Evolutionary conservation across 805 yeast species (phyloP), one percentile per base, ranked within the genome.

Genomic region (Hemisphaericaspora nanyangensis): DNA sequence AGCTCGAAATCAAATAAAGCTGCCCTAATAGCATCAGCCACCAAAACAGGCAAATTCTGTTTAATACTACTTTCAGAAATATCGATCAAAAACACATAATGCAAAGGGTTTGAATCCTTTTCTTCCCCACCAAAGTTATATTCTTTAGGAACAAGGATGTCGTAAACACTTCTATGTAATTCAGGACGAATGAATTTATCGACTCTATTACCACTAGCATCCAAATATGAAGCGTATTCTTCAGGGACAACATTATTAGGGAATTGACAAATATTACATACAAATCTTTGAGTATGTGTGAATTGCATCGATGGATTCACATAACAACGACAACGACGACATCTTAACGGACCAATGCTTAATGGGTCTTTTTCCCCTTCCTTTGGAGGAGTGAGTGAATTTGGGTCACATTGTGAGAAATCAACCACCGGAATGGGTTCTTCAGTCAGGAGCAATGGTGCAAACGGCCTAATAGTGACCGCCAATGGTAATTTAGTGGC

Each of bases 311-410:
- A 76, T 3, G 97, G 95, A 56, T 91, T 93, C 45, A 89, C 72
- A 59, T 89, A 93, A 1, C 96, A 78, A 40, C 96, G 77, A 64
- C 99, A 93, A 45, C 98, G 81, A 48, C 79, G 76, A 63, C 99
- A 93, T 49, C 99, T 76, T 25, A 95, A 82, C 0, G 96, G 95
- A 1, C 88, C 87, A 17, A 56, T 51, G 36, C 64, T 71, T 31
- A 56, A 46, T 1, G 57, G 55, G 20, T 51, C 55, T 4, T 45
- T 43, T 13, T 35, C 37, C 8, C 11, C 26, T 12, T 71, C 71
- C 29, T 68, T 55, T 10, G 37, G 37, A 15, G 15, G 26, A 15
- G 19, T 16, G 13, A 11, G 30, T 13, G 17, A 17, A 8, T 10
- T 6, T 17, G 7, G 3, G 7, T 34, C 30, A 29, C 17, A 17